phyloP scores from a whole-genome alignment of 2,329 filamentous ascomycete genomes.

The Trichoderma breve region DNA sequence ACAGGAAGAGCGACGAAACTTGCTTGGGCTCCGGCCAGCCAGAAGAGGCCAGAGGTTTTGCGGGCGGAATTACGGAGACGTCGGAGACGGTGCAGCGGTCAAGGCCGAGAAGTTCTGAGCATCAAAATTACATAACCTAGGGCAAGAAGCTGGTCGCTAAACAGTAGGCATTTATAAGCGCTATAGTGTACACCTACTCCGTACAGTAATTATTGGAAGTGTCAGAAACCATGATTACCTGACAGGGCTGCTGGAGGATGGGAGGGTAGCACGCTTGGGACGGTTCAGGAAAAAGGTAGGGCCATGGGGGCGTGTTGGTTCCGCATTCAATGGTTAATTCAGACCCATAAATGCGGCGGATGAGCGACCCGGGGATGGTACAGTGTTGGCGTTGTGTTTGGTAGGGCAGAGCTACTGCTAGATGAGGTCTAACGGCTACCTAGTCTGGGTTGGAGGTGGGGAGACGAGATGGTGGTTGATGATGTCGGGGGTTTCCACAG shows the following conservation, averaged over 20 bases:
- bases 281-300: neutral
- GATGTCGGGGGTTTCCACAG: neutral
- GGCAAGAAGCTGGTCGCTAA: neutral
- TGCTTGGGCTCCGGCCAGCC: neutral
- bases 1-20: neutral
- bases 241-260: neutral
- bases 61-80: neutral
- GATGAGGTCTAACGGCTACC: neutral
- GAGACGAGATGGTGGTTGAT: neutral
- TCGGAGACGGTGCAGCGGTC: neutral
- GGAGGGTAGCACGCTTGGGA: neutral
- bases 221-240: neutral
- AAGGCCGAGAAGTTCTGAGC: neutral
- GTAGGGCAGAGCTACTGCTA: neutral
- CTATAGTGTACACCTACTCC: neutral
- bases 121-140: neutral
- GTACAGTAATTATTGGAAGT: neutral
- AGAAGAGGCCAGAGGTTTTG: neutral
- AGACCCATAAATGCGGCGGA: neutral
- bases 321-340: neutral
- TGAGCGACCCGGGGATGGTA: neutral
- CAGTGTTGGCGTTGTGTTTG: neutral
- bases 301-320: neutral
- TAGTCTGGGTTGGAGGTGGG: neutral
- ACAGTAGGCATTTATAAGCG: neutral